Conservation (phyloP, 208 protist genomes). For the Leishmania martiniquensis region DNA sequence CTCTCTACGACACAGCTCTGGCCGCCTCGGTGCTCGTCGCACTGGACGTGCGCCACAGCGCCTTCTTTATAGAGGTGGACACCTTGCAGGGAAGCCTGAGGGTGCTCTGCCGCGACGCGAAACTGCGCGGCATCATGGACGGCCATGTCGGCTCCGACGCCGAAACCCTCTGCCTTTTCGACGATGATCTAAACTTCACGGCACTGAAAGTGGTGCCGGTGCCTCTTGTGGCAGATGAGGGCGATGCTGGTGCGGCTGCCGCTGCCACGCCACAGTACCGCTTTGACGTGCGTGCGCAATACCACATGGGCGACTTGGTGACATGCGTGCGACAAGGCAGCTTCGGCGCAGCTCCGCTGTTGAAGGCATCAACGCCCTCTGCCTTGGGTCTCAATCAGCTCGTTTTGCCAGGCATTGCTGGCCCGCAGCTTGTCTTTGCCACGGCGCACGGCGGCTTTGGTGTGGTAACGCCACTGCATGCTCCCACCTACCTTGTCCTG, state of each 20-base stretch:
- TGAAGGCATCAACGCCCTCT: background rate
- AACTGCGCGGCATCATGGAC: constrained; percentile 71
- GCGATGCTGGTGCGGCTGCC: background rate
- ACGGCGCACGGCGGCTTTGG: constrained; percentile 75
- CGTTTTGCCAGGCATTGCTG: constrained; percentile 46
- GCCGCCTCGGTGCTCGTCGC: constrained; percentile 50
- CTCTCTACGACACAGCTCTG: constrained; percentile 28
- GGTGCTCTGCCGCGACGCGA: constrained; percentile 51
- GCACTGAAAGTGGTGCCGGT: constrained; percentile 37
- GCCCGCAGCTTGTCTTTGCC: constrained; percentile 72
- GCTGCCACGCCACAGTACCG: constrained; percentile 1
- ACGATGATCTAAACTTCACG: constrained; percentile 72
- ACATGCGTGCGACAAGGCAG: constrained; percentile 67
- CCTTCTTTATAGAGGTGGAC: constrained; percentile 66
- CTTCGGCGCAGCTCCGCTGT: constrained; percentile 49
- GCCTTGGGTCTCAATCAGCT: background rate
- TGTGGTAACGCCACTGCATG: constrained; percentile 61
- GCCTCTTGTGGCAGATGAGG: constrained; percentile 8
- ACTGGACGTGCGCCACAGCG: constrained; percentile 73
- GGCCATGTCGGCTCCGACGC: constrained; percentile 25
- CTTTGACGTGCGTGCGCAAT: constrained; percentile 43
- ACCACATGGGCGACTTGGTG: constrained; percentile 77
- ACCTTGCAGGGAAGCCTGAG: constrained; percentile 68
- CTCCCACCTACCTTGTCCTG: constrained; percentile 55
- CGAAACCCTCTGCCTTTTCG: constrained; percentile 50